Evolutionary conservation across 2,329 filamentous ascomycete species (phyloP).

Genomic region (Talaromyces islandicus): DNA sequence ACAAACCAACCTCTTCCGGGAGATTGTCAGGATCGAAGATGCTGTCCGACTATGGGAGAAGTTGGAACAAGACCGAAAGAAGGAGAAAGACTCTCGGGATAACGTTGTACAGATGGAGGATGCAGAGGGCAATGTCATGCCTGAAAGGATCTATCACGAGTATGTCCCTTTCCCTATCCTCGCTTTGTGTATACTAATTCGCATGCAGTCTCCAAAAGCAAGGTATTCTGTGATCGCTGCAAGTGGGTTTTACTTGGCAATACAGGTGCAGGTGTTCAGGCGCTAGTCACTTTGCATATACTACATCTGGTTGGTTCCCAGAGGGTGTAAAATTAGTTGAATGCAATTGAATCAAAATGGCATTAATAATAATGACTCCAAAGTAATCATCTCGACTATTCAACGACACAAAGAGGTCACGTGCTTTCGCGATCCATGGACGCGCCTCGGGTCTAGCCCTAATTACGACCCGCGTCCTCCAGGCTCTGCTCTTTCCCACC

Average conservation of each 20-base stretch:
- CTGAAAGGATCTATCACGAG: constrained; percentile 95
- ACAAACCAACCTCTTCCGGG: constrained; percentile 82
- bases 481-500: background rate
- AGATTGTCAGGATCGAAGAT: constrained; percentile 89
- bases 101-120: constrained; percentile 98
- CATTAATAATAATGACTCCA: background rate
- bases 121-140: constrained; percentile 95
- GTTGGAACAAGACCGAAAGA: constrained; percentile 79
- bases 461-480: constrained; percentile 1
- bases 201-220: constrained; percentile 67
- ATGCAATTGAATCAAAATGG: background rate
- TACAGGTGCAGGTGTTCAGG: constrained; percentile 3
- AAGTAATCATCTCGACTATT: background rate
- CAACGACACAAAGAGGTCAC: constrained; percentile 14
- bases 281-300: background rate
- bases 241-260: background rate
- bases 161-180: constrained; percentile 21
- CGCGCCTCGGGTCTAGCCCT: constrained; percentile 13
- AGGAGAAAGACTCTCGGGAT: constrained; percentile 67
- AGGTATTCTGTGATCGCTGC: constrained; percentile 60
- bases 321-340: background rate
- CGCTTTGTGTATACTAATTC: constrained; percentile 17
- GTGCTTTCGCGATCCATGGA: constrained; percentile 30
- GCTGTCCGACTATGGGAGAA: constrained; percentile 88
- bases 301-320: background rate